Evolutionary conservation across 352 stramenopile species (phyloP), one percentile per base, ranked within the genome.

Genomic region (Phytopythium cucurbitacearum): DNA sequence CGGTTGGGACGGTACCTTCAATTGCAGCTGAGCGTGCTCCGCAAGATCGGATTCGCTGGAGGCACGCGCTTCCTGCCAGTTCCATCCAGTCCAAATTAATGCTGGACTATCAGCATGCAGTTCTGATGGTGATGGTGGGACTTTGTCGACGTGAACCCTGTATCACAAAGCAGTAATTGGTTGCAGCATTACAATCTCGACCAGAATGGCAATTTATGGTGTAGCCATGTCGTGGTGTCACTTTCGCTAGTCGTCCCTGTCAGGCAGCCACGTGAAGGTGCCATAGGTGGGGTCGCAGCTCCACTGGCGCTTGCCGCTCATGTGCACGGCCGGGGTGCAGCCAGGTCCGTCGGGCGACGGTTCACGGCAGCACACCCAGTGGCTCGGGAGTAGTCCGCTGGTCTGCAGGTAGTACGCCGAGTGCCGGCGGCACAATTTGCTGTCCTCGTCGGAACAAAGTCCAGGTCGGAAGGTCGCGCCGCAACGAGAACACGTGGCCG

Each of bases 301-400:
- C 73, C 70, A 86, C 21, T 12, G 48, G 13, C 71, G 71, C 21
- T 33, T 10, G 7, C 28, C 48, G 0, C 50, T 52, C 36, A 69
- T 78, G 48, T 86, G 75, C 21, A 60, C 49, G 1, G 58, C 53
- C 16, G 63, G 54, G 2, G 71, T 38, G 16, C 72, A 86, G 33
- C 67, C 72, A 6, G 65, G 51, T 0, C 70, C 75, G 33, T 80
- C 50, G 1, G 28, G 16, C 12, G 56, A 51, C 2, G 59, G 67
- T 39, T 85, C 72, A 33, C 75, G 62, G 44, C 75, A 86, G 55
- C 73, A 86, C 10, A 74, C 60, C 75, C 75, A 86, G 16, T 67
- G 62, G 0, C 75, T 68, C 5, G 72, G 60, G 33, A 86, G 48
- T 12, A 83, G 34, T 15, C 33, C 34, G 16, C 67, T 51, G 11